Conservation (phyloP, 352 stramenopile species). For the Globisporangium perplexum region DNA sequence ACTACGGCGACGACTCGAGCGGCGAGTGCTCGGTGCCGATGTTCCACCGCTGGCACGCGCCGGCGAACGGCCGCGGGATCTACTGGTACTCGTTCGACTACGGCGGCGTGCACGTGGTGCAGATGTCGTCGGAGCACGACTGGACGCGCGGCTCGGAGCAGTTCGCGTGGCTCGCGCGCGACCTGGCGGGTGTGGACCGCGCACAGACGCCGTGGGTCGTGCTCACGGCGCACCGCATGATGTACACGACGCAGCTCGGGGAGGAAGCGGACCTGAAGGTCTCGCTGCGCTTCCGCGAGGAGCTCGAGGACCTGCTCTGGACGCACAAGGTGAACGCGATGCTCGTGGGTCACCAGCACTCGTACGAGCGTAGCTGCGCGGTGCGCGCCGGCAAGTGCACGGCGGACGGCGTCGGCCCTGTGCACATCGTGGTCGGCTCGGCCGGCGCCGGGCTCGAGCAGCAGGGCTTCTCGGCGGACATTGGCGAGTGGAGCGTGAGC, state of each 20-base stretch:
- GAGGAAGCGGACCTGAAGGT: conserved; percentile 68
- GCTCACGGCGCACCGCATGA: conserved; percentile 87
- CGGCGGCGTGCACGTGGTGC: conserved; percentile 84
- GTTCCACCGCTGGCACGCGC: conserved; percentile 64
- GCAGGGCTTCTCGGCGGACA: conserved; percentile 50
- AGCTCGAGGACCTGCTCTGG: conserved; percentile 89
- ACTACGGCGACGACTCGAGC: conserved; percentile 65
- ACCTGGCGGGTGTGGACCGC: conserved; percentile 82
- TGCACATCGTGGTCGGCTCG: conserved; percentile 87
- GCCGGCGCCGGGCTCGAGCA: conserved; percentile 71
- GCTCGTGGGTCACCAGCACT: conserved; percentile 90
- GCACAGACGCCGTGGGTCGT: conserved; percentile 89
- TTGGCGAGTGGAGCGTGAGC: conserved; percentile 77
- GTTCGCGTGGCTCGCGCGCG: conserved; percentile 83
- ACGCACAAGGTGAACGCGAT: conserved; percentile 89
- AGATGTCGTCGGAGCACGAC: conserved; percentile 91
- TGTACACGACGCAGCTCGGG: conserved; percentile 83
- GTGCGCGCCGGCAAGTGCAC: conserved; percentile 71
- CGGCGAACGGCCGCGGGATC: conserved; percentile 50
- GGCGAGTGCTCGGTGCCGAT: conserved; percentile 77
- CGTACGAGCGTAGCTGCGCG: conserved; percentile 88
- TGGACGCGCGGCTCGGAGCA: conserved; percentile 75
- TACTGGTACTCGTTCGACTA: conserved; percentile 91
- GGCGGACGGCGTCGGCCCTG: conserved; percentile 53
- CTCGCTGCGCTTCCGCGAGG: conserved; percentile 69